Conservation (phyloP, 2,329 filamentous ascomycete species). For the Aurifilum marmelostoma region DNA sequence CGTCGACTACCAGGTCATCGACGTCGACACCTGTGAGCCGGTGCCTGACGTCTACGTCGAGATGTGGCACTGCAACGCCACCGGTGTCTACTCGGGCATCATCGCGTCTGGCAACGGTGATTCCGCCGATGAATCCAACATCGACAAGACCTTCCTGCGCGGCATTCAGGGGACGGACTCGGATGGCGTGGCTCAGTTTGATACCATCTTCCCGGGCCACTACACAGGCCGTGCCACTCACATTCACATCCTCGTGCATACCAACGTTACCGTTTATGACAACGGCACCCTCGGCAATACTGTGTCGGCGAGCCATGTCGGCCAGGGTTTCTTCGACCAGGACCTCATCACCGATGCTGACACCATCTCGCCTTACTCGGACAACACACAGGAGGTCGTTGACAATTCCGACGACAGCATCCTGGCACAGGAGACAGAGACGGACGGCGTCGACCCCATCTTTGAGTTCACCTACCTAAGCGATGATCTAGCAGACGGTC, state of each 20-base stretch:
- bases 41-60: conserved; percentile 54
- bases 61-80: conserved; percentile 54
- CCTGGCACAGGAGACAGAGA: conserved; percentile 35
- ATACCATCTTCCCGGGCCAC: conserved; percentile 50
- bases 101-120: conserved; percentile 42
- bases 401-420: conserved; percentile 35
- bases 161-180: conserved; percentile 44
- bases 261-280: conserved; percentile 40
- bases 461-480: conserved; percentile 36
- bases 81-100: conserved; percentile 43
- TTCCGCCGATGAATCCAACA: conserved; percentile 43
- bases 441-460: conserved; percentile 37
- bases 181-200: conserved; percentile 45
- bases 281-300: conserved; percentile 47
- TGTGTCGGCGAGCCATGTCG: conserved; percentile 37
- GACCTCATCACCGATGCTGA: conserved; percentile 33
- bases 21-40: conserved; percentile 56
- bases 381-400: conserved; percentile 33
- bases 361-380: conserved; percentile 34
- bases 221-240: conserved; percentile 51
- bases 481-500: conserved; percentile 33
- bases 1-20: conserved; percentile 40
- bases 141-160: conserved; percentile 47
- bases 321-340: conserved; percentile 39
- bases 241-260: conserved; percentile 41